Evolutionary conservation across 805 yeast species (phyloP).

Genomic region (Candida coquimbonensis): DNA sequence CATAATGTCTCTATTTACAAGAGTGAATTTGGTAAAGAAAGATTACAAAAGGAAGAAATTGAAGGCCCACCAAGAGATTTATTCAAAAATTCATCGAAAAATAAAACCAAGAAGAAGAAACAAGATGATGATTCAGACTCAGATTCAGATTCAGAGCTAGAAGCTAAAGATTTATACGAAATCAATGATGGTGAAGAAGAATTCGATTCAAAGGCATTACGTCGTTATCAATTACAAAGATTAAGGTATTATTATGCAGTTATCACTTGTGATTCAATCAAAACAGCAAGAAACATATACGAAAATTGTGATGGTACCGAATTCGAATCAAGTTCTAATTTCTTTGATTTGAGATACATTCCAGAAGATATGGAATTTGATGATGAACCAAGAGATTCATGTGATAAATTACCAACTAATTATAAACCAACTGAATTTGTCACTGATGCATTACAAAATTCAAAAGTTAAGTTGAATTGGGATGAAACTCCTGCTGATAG

Average conservation of each 20-base stretch:
- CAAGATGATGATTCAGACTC: constrained; percentile 36
- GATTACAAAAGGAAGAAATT: constrained; percentile 80
- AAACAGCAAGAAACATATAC: constrained; percentile 70
- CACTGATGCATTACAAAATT: constrained; percentile 93
- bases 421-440: constrained; percentile 78
- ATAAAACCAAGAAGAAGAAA: constrained; percentile 34
- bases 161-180: constrained; percentile 64
- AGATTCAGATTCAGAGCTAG: constrained; percentile 47
- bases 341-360: constrained; percentile 85
- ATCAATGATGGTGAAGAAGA: constrained; percentile 81
- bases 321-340: constrained; percentile 90
- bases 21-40: constrained; percentile 88
- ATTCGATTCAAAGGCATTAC: constrained; percentile 73
- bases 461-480: constrained; percentile 96
- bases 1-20: constrained; percentile 69
- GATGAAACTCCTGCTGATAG: constrained; percentile 96
- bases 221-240: constrained; percentile 89
- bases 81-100: constrained; percentile 37
- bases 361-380: constrained; percentile 92
- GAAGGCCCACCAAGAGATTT: constrained; percentile 92
- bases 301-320: constrained; percentile 91
- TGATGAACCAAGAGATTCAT: constrained; percentile 65
- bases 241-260: constrained; percentile 91
- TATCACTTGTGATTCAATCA: constrained; percentile 68
- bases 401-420: constrained; percentile 63